Conservation (phyloP, 2,329 filamentous ascomycete species). For the Corniculantispora saksenae region DNA sequence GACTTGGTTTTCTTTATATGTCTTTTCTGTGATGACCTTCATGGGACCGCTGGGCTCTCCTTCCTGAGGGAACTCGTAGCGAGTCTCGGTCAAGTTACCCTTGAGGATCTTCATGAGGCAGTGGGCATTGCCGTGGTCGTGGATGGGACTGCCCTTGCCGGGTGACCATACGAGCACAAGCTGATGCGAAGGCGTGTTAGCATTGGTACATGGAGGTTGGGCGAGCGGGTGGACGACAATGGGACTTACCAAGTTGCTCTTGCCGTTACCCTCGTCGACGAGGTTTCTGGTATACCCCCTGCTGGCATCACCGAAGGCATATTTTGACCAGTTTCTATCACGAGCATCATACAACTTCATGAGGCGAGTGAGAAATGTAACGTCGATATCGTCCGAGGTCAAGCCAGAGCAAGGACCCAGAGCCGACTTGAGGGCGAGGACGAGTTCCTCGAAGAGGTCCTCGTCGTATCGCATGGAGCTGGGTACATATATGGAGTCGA, state of each 20-base stretch:
- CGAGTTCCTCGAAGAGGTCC: conserved; percentile 67
- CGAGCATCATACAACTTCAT: conserved; percentile 76
- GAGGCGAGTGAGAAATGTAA: conserved; percentile 66
- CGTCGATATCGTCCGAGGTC: conserved; percentile 78
- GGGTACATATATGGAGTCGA: conserved; percentile 12
- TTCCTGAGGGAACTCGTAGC: conserved; percentile 70
- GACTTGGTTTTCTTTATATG: conserved; percentile 70
- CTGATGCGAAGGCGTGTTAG: conserved; percentile 43
- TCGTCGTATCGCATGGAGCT: conserved; percentile 24
- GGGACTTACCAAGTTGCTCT: conserved; percentile 67
- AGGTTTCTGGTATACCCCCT: conserved; percentile 83
- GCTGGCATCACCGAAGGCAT: conserved; percentile 70
- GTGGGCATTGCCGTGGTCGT: conserved; percentile 86
- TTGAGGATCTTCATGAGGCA: conserved; percentile 90
- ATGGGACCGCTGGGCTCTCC: conserved; percentile 55
- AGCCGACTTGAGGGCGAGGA: conserved; percentile 69
- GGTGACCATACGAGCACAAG: conserved; percentile 89
- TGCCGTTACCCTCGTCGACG: conserved; percentile 84
- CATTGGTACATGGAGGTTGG: neutral
- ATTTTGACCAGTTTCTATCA: conserved; percentile 70
- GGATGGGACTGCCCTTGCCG: conserved; percentile 79
- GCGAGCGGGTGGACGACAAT: neutral
- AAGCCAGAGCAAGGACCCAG: conserved; percentile 82
- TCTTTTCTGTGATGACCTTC: conserved; percentile 65
- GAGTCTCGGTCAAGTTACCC: conserved; percentile 77